Percentiles rank a stretch among this genome's conserved stretches.
Evolutionary conservation across 2,329 filamentous ascomycete genomes (phyloP).

Genomic region (Fusarium foetens): DNA sequence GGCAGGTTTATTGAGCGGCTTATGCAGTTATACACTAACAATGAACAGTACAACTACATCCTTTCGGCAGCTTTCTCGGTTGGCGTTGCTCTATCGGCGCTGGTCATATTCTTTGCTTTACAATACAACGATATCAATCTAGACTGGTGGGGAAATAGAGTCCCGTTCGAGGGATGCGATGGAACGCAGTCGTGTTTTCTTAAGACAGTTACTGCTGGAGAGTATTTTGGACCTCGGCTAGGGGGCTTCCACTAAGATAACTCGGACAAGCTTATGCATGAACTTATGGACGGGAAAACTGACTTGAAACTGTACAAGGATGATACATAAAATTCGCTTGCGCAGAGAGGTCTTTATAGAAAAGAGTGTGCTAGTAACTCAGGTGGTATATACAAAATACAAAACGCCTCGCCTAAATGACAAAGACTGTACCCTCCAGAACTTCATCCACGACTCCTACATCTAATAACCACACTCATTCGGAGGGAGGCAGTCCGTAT

Average conservation of each 20-base stretch:
- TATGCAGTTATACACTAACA: slow-evolving; percentile 8
- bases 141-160: slow-evolving; percentile 59
- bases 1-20: slow-evolving; percentile 23
- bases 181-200: slow-evolving; percentile 37
- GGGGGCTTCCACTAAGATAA: slow-evolving; percentile 28
- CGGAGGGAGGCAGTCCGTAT: slow-evolving; percentile 23
- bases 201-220: slow-evolving; percentile 39
- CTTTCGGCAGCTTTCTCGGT: slow-evolving; percentile 58
- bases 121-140: slow-evolving; percentile 52
- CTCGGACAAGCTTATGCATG: neutral
- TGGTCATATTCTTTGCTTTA: slow-evolving; percentile 61
- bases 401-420: slow-evolving; percentile 5
- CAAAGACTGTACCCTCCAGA: neutral
- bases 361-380: neutral
- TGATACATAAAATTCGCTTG: no score
- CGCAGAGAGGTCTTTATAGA: neutral
- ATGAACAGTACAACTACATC: slow-evolving; percentile 57
- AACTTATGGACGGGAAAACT: neutral
- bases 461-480: slow-evolving; percentile 26
- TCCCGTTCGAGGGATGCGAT: slow-evolving; percentile 43
- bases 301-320: neutral
- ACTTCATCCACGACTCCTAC: neutral
- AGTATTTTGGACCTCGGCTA: slow-evolving; percentile 48
- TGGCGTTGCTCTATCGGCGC: slow-evolving; percentile 57
- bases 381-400: slow-evolving; percentile 11